Evolutionary conservation across 2,329 filamentous ascomycete genomes (phyloP).

Genomic region (Claviceps pazoutovae): DNA sequence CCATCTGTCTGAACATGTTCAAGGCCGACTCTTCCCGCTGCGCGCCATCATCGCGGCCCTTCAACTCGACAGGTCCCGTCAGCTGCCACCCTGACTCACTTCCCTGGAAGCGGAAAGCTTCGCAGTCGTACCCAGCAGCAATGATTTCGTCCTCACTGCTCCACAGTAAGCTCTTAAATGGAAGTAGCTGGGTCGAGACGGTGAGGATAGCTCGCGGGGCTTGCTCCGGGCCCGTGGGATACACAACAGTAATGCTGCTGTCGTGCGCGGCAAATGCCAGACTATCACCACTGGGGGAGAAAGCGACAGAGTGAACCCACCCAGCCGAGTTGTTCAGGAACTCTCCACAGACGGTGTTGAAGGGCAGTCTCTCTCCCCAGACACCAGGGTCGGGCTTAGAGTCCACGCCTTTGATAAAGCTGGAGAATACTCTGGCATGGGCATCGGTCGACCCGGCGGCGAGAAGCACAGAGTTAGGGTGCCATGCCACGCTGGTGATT

Average conservation of each 20-base stretch:
- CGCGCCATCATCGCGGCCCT: slow-evolving; percentile 48
- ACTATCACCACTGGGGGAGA: slow-evolving; percentile 85
- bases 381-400: slow-evolving; percentile 69
- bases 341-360: slow-evolving; percentile 97
- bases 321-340: slow-evolving; percentile 91
- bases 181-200: slow-evolving; percentile 77
- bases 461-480: slow-evolving; percentile 90
- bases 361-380: slow-evolving; percentile 91
- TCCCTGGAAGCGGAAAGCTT: slow-evolving; percentile 81
- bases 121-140: slow-evolving; percentile 80
- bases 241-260: slow-evolving; percentile 92
- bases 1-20: slow-evolving; percentile 99
- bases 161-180: slow-evolving; percentile 90
- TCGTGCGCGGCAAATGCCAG: slow-evolving; percentile 91
- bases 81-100: slow-evolving; percentile 71
- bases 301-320: slow-evolving; percentile 88
- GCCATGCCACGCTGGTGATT: slow-evolving; percentile 89
- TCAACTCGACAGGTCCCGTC: slow-evolving; percentile 64
- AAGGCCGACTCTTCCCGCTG: slow-evolving; percentile 78
- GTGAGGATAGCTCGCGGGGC: slow-evolving; percentile 82
- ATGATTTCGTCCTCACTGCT: slow-evolving; percentile 85
- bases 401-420: slow-evolving; percentile 93
- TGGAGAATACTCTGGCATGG: slow-evolving; percentile 85
- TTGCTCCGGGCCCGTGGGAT: slow-evolving; percentile 81
- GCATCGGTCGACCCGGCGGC: slow-evolving; percentile 95